phyloP scores from a whole-genome alignment of 2,329 filamentous ascomycete species.

The Calonectria pteridis region DNA sequence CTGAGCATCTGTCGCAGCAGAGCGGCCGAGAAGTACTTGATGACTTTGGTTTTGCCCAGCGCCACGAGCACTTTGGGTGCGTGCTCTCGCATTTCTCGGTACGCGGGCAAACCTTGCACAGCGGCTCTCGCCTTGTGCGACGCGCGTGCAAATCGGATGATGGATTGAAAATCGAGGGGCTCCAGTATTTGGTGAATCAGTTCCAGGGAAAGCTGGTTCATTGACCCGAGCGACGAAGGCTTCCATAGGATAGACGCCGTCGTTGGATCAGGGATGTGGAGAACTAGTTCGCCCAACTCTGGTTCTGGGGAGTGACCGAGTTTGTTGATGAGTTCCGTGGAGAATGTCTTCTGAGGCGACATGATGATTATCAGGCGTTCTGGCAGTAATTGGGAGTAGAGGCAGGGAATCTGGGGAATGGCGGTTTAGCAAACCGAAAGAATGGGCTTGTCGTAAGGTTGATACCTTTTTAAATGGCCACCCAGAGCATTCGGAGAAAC shows the following conservation, averaged over 20 bases:
- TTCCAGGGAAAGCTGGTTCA: background rate
- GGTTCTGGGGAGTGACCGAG: background rate
- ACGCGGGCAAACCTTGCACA: background rate
- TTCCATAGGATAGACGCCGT: background rate
- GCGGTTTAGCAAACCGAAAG: background rate
- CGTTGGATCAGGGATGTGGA: background rate
- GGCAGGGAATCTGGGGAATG: background rate
- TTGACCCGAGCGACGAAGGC: background rate
- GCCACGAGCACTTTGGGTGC: background rate
- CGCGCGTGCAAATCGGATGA: background rate
- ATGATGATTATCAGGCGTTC: background rate
- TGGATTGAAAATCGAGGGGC: background rate
- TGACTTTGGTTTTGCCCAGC: background rate
- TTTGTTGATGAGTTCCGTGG: background rate
- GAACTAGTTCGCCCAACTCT: background rate
- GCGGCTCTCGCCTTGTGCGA: background rate
- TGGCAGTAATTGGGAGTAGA: background rate
- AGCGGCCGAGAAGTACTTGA: background rate
- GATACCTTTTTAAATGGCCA: background rate
- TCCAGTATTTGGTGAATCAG: background rate
- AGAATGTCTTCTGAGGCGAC: background rate
- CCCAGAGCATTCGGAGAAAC: background rate
- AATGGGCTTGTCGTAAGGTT: no score
- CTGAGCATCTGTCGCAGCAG: background rate
- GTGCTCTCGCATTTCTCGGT: background rate